A percentile compares a stretch with the other conserved stretches of the same genome.
phyloP scores from a whole-genome alignment of 441 rosid genomes.

The Populus hybrid region DNA sequence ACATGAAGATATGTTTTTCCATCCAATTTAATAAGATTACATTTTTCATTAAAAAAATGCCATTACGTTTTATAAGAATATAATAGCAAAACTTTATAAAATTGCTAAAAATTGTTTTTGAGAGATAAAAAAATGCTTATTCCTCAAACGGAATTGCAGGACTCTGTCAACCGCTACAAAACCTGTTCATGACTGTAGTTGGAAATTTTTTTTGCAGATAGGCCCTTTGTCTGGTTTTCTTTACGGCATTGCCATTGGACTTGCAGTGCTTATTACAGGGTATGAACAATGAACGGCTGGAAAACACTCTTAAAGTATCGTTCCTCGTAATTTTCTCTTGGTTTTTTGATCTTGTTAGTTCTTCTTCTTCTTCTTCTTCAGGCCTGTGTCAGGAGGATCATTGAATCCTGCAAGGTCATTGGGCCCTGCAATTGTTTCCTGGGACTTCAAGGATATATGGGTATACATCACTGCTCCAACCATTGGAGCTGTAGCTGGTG shows the following conservation, averaged over 20 bases:
- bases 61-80: background rate
- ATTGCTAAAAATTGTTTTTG: background rate
- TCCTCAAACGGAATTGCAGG: background rate
- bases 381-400: constrained; percentile 88
- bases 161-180: background rate
- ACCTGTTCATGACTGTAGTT: background rate
- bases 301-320: no score
- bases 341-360: no score
- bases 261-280: constrained; percentile 81
- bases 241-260: constrained; percentile 62
- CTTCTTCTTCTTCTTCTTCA: constrained; percentile 5
- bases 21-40: no score
- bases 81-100: no score
- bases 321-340: no score
- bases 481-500: constrained; percentile 60
- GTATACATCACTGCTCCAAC: constrained; percentile 66
- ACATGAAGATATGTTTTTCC: background rate
- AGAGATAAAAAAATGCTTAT: background rate
- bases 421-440: constrained; percentile 75
- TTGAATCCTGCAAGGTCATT: constrained; percentile 86
- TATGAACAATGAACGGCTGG: constrained; percentile 12
- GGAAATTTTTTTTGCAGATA: constrained; percentile 36
- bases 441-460: constrained; percentile 70
- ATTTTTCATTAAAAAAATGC: no score
- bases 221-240: constrained; percentile 58